phyloP scores from a whole-genome alignment of 2,329 filamentous ascomycete genomes.

The Cercospora zeae-maydis region DNA sequence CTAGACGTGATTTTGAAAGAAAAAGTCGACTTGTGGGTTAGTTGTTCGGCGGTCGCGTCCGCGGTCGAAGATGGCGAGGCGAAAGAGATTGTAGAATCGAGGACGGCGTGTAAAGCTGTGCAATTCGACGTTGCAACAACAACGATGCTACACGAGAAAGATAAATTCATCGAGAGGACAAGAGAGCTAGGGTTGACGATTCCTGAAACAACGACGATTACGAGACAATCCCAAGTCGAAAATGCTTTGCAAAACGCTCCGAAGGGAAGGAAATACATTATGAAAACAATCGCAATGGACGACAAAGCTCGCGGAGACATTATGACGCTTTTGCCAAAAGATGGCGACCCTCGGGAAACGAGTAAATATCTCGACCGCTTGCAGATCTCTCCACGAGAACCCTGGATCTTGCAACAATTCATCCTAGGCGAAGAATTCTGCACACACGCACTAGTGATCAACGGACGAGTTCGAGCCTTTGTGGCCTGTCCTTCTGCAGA shows the following conservation, averaged over 20 bases:
- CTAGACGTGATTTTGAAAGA: constrained; percentile 59
- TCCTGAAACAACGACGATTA: constrained; percentile 50
- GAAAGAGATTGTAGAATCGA: constrained; percentile 57
- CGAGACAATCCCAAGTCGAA: constrained; percentile 32
- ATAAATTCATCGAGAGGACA: constrained; percentile 61
- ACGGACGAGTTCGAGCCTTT: constrained; percentile 62
- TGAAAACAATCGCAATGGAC: constrained; percentile 64
- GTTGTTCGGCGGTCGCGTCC: constrained; percentile 65
- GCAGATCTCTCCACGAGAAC: constrained; percentile 51
- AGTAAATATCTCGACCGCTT: constrained; percentile 54
- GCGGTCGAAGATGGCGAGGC: constrained; percentile 65
- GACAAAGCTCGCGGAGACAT: constrained; percentile 54
- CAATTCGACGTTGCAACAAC: constrained; percentile 60
- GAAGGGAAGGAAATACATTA: constrained; percentile 53
- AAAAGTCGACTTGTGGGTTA: constrained; percentile 67
- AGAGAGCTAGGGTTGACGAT: constrained; percentile 49
- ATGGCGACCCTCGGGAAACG: constrained; percentile 50
- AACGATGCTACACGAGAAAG: constrained; percentile 60
- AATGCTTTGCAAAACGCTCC: constrained; percentile 9
- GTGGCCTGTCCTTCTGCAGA: constrained; percentile 62
- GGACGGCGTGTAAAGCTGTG: constrained; percentile 58
- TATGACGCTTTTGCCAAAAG: constrained; percentile 63
- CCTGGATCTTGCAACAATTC: constrained; percentile 69
- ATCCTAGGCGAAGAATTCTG: constrained; percentile 65
- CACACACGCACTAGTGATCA: constrained; percentile 66